Base-by-base conservation (phyloP, 352 stramenopile species). In the Blastocystis sp. region DNA sequence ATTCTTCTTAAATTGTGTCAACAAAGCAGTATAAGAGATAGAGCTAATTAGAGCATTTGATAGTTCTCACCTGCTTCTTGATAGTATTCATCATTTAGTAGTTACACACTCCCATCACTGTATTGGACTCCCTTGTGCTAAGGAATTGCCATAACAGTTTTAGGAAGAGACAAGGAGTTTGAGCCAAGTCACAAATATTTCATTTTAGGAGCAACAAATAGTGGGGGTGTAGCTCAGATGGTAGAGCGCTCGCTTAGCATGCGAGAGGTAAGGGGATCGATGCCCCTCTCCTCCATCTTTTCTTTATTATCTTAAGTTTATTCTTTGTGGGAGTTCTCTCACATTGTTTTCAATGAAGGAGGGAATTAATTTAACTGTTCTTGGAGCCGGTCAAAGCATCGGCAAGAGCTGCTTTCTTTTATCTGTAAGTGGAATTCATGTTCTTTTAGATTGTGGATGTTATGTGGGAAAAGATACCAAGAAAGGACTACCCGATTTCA, bases 171-270 rank as follows among this genome's bases (percentile, higher is more conserved):
- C 22, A 60, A 22, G 0, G 22, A 60, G 0, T 60, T 24, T 60
- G 54, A 24, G 0, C 24, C 24, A 22, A 22, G 22, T 60, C 54
- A 0, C 22, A 60, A 22, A 22, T 24, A 60, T 60, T 24, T 60
- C 24, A 22, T 24, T 60, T 60, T 24, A 60, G 54, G 22, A 24
- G 24, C 54, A 60, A 60, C 24, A 24, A 60, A 22, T 22, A 60
- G 24, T 22, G 73, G 73, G 73, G 73, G 73, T 84, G 73, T 84
- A 84, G 73, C 73, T 84, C 73, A 84, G 73, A 84, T 84, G 73
- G 73, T 84, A 84, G 73, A 84, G 73, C 73, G 73, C 73, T 84
- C 73, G 73, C 73, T 84, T 84, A 84, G 73, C 73, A 84, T 84
- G 73, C 73, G 73, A 84, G 73, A 84, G 73, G 73, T 84, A 84